Base-by-base conservation (phyloP, 306 rosid genomes). In the Vigna radiata region DNA sequence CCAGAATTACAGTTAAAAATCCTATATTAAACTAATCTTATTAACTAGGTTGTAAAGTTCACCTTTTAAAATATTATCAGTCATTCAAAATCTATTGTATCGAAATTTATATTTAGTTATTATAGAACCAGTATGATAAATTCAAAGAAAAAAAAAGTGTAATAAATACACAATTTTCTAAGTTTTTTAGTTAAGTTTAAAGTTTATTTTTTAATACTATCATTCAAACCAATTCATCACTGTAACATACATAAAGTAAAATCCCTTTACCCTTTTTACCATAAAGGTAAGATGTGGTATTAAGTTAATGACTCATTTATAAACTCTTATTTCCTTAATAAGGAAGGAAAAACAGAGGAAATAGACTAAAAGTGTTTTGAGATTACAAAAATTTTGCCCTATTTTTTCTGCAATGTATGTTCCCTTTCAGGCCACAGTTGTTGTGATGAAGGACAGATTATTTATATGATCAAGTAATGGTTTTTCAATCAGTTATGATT, bases 381-480 rank as follows among this genome's bases (percentile, higher is more conserved):
- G 44, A 27, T 74, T 23, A 3, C 44, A 59, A 73, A 55, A n/a
- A n/a, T 16, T 15, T 54, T 18, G 21, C 54, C 23, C 65, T 54
- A 21, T 12, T 58, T 29, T 21, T 6, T 55, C 61, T 23, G 27
- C 60, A 1, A 44, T 56, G 6, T 41, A 8, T 36, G 72, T 36
- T 76, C 64, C 70, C 75, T 29, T 29, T 29, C 8, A 18, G 6
- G 60, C 55, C 77, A 69, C 71, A 69, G 15, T 49, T 14, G 55
- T 16, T 59, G 33, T 59, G 49, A 63, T 63, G 52, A 75, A 48
- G 19, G 12, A 47, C n/a, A 58, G 15, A 37, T 47, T 70, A 43
- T 19, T 58, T 56, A 15, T 58, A 70, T 78, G 77, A 69, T 59
- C 70, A 58, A 47, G 31, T 18, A 9, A 17, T 62, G 18, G 8